phyloP scores from a whole-genome alignment of 495 filamentous ascomycete genomes.

The Hypomontagnella monticulosa region DNA sequence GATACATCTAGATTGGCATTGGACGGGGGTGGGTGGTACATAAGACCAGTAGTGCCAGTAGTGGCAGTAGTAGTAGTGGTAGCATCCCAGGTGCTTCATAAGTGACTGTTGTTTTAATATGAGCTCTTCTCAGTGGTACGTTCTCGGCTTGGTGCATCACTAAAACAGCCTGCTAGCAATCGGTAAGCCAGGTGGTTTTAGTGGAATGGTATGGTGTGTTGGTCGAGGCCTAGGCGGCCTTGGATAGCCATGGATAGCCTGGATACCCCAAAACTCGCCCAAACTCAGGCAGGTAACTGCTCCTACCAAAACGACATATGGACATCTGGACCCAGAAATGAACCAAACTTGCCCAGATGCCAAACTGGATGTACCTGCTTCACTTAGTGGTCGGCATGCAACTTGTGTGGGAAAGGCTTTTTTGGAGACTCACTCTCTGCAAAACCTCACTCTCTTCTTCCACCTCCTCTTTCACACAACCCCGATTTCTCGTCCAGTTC shows the following conservation, averaged over 20 bases:
- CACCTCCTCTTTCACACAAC: conserved; percentile 50
- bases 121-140: conserved; percentile 30
- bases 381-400: conserved; percentile 36
- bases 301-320: background rate
- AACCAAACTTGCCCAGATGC: background rate
- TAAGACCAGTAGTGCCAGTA: background rate
- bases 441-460: conserved; percentile 50
- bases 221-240: conserved; percentile 25
- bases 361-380: conserved; percentile 9
- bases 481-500: conserved; percentile 42
- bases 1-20: background rate
- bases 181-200: conserved; percentile 20
- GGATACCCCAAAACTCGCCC: background rate
- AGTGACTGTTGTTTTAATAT: conserved; percentile 16
- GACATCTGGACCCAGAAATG: background rate
- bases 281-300: conserved; percentile 22
- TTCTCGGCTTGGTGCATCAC: conserved; percentile 41
- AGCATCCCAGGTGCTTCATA: too few relatives aligned
- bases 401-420: conserved; percentile 47
- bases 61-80: too few relatives aligned
- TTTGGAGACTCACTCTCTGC: conserved; percentile 46
- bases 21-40: conserved; percentile 7
- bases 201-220: conserved; percentile 30
- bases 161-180: conserved; percentile 36
- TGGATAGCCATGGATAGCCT: conserved; percentile 7